A percentile compares a stretch with the other conserved stretches of the same genome.
Evolutionary conservation across 805 yeast species (phyloP).

Genomic region (Wickerhamiella domercqiae): DNA sequence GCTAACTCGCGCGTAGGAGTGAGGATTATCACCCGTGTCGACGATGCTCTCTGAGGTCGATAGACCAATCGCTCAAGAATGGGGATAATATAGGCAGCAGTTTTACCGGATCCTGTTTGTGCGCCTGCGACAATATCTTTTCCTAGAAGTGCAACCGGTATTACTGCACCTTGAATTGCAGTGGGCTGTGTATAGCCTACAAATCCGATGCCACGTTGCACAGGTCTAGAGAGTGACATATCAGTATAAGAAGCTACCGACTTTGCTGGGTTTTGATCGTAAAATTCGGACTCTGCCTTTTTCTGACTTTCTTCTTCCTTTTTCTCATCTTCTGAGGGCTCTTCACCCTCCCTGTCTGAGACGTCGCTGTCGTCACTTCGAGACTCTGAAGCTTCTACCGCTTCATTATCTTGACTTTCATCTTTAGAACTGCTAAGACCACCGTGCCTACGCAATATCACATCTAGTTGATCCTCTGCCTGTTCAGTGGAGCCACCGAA

Average conservation of each 20-base stretch:
- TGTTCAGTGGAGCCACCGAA: slow-evolving; percentile 39
- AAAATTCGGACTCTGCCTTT: slow-evolving; percentile 20
- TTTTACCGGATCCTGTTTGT: slow-evolving; percentile 97
- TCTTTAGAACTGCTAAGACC: slow-evolving; percentile 39
- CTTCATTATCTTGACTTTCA: slow-evolving; percentile 15
- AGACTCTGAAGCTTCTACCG: slow-evolving; percentile 28
- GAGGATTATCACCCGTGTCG: slow-evolving; percentile 79
- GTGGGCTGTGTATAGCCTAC: slow-evolving; percentile 82
- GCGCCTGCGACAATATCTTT: slow-evolving; percentile 98
- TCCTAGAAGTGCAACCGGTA: slow-evolving; percentile 86
- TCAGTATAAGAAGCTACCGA: slow-evolving; percentile 56
- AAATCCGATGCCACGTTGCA: slow-evolving; percentile 64
- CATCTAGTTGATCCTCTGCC: slow-evolving; percentile 67
- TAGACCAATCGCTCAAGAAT: slow-evolving; percentile 81
- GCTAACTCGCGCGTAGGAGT: slow-evolving; percentile 98
- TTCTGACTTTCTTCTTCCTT: slow-evolving; percentile 22
- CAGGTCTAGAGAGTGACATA: slow-evolving; percentile 75
- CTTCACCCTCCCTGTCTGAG: slow-evolving; percentile 22
- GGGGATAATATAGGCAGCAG: slow-evolving; percentile 96
- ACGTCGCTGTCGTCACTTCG: slow-evolving; percentile 25
- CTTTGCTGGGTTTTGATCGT: slow-evolving; percentile 23
- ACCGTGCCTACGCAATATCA: slow-evolving; percentile 75
- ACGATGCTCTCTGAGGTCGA: slow-evolving; percentile 71
- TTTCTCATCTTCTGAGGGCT: slow-evolving; percentile 16
- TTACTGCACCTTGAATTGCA: slow-evolving; percentile 84